These are phyloP conservation scores for Micromonas commoda DNA, from an alignment of 139 green algal genomes.

Conservation along the genomic window DNA sequence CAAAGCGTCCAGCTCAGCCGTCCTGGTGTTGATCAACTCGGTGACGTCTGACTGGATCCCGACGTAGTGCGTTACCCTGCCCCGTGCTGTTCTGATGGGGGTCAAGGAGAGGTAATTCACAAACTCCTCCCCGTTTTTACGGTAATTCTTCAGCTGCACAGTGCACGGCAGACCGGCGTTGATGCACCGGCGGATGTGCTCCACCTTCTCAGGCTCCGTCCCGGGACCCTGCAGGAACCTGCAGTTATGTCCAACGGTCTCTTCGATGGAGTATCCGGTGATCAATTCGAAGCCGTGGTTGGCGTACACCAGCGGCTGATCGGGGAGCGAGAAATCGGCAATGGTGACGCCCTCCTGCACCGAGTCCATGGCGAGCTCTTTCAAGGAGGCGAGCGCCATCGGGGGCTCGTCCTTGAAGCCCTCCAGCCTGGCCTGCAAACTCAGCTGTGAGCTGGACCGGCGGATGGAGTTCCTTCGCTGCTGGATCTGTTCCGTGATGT, in stretches of 20 bases:
- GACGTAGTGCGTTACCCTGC: slow-evolving; percentile 69
- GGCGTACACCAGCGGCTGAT: slow-evolving; percentile 33
- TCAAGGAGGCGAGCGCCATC: slow-evolving; percentile 46
- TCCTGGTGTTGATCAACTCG: slow-evolving; percentile 58
- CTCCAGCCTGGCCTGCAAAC: neutral
- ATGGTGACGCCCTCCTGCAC: slow-evolving; percentile 74
- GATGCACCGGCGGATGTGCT: slow-evolving; percentile 68
- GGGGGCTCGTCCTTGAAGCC: neutral
- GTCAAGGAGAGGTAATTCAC: slow-evolving; percentile 93
- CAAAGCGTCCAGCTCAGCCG: slow-evolving; percentile 29
- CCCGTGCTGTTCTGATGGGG: slow-evolving; percentile 62
- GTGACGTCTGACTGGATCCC: slow-evolving; percentile 78
- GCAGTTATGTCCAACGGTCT: slow-evolving; percentile 92
- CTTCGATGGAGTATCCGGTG: slow-evolving; percentile 83
- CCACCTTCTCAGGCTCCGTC: slow-evolving; percentile 81
- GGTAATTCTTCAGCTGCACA: slow-evolving; percentile 93
- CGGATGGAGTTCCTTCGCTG: too few relatives aligned
- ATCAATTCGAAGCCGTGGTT: slow-evolving; percentile 69
- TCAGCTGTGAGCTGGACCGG: too few relatives aligned
- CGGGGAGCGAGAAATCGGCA: slow-evolving; percentile 49
- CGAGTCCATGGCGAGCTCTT: slow-evolving; percentile 65
- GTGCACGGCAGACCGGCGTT: neutral
- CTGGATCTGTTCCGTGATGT: neutral
- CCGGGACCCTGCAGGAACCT: slow-evolving; percentile 95
- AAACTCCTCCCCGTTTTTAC: slow-evolving; percentile 64